Evolutionary conservation across 2,329 filamentous ascomycete genomes (phyloP).

Genomic region (Penicillium sp.): DNA sequence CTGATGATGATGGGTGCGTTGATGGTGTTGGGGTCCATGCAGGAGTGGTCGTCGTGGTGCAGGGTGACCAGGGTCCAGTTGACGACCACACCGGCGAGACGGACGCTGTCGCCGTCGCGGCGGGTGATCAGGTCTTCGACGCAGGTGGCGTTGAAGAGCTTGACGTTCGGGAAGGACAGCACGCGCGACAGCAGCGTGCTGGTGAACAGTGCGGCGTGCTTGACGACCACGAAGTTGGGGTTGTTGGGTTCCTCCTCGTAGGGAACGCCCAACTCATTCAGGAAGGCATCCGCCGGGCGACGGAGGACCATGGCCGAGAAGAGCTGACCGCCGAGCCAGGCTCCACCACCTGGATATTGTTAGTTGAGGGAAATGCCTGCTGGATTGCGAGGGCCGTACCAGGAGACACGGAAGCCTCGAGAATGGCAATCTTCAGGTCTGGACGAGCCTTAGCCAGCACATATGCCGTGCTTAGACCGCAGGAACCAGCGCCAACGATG

Average conservation of each 20-base stretch:
- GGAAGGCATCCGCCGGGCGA: slow-evolving; percentile 81
- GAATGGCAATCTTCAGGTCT: slow-evolving; percentile 84
- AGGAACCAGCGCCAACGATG: slow-evolving; percentile 85
- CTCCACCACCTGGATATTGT: slow-evolving; percentile 60
- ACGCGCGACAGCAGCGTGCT: slow-evolving; percentile 80
- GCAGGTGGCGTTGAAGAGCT: slow-evolving; percentile 91
- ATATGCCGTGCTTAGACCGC: slow-evolving; percentile 78
- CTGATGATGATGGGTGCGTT: slow-evolving; percentile 83
- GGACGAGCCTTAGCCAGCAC: slow-evolving; percentile 75
- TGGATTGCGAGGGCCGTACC: slow-evolving; percentile 27
- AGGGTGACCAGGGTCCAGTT: slow-evolving; percentile 92
- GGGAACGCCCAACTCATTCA: slow-evolving; percentile 71
- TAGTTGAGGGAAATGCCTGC: no score
- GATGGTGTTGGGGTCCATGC: slow-evolving; percentile 98
- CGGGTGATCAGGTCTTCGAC: slow-evolving; percentile 92
- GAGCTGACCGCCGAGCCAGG: slow-evolving; percentile 89
- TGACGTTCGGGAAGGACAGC: slow-evolving; percentile 78
- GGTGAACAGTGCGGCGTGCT: slow-evolving; percentile 89
- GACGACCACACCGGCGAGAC: slow-evolving; percentile 82
- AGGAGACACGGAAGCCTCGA: slow-evolving; percentile 81
- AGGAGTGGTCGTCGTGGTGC: slow-evolving; percentile 82
- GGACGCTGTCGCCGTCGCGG: slow-evolving; percentile 52
- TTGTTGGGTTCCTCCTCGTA: slow-evolving; percentile 87
- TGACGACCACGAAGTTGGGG: slow-evolving; percentile 82
- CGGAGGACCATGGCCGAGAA: slow-evolving; percentile 95